A percentile compares a stretch with the other conserved stretches of the same genome.
phyloP scores from a whole-genome alignment of 768 basidiomycete genomes.

The Collybia sp. region DNA sequence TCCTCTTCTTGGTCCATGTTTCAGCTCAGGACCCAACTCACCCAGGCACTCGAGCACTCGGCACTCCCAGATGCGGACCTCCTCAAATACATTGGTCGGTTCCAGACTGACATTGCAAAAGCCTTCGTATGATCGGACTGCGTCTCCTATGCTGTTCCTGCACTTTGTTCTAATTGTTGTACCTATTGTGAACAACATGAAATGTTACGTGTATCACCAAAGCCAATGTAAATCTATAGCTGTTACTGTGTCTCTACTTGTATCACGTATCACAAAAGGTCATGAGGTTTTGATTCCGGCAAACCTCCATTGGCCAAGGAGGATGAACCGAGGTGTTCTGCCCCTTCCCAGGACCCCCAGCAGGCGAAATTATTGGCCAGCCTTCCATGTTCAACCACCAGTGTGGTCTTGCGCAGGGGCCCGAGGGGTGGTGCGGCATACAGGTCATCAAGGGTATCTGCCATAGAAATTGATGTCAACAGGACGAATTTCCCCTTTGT shows the following conservation, averaged over 20 bases:
- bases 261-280: background rate
- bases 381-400: slow-evolving; percentile 30
- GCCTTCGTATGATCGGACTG: no score
- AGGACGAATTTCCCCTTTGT: slow-evolving; percentile 30
- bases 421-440: slow-evolving; percentile 33
- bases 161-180: no score
- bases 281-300: background rate
- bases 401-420: slow-evolving; percentile 26
- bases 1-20: background rate
- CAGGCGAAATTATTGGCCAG: slow-evolving; percentile 39
- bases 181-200: no score
- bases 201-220: no score
- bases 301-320: background rate
- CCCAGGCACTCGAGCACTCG: slow-evolving; percentile 69
- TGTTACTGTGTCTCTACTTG: slow-evolving; percentile 2
- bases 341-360: slow-evolving; percentile 40
- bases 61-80: slow-evolving; percentile 71
- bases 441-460: slow-evolving; percentile 24
- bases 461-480: slow-evolving; percentile 35
- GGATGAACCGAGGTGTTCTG: slow-evolving; percentile 22
- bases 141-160: no score
- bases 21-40: slow-evolving; percentile 71
- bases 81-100: slow-evolving; percentile 54
- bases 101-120: slow-evolving; percentile 68
- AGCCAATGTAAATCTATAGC: no score